phyloP scores from a whole-genome alignment of 2,329 filamentous ascomycete species.

The Penicillium sp. region DNA sequence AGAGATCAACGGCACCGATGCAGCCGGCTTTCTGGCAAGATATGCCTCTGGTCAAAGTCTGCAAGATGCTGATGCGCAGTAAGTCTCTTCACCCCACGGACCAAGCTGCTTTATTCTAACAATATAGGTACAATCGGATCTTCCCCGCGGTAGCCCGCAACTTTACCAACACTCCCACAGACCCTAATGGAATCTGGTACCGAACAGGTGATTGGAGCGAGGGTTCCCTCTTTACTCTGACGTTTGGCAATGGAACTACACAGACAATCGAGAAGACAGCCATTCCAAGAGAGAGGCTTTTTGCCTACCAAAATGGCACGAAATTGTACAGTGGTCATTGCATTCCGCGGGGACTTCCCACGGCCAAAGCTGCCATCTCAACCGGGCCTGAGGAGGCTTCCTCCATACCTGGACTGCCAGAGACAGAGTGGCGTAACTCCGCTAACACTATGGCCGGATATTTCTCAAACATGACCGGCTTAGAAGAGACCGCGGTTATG shows the following conservation, averaged over 20 bases:
- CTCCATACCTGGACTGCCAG: conserved; percentile 13
- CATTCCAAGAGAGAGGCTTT: conserved; percentile 16
- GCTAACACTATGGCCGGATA: conserved; percentile 40
- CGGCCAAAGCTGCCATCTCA: conserved; percentile 5
- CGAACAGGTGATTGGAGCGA: conserved; percentile 17
- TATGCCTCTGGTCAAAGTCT: conserved; percentile 44
- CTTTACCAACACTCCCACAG: conserved; percentile 14
- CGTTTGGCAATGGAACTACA: conserved; percentile 18
- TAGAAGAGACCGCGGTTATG: conserved; percentile 45
- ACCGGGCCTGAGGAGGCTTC: conserved; percentile 15
- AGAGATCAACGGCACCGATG: conserved; percentile 54
- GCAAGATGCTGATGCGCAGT: conserved; percentile 55
- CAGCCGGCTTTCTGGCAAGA: conserved; percentile 40
- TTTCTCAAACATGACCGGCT: conserved; percentile 36
- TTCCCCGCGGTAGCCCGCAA: conserved; percentile 19
- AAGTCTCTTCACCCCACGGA: conserved; percentile 13
- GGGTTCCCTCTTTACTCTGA: conserved; percentile 12
- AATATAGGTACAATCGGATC: conserved; percentile 18
- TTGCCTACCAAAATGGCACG: conserved; percentile 17
- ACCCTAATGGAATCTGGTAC: conserved; percentile 16
- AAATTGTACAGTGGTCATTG: conserved; percentile 16
- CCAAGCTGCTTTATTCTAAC: conserved; percentile 3
- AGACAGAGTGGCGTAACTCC: conserved; percentile 15
- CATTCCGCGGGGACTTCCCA: conserved; percentile 14
- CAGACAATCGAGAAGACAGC: conserved; percentile 14